Evolutionary conservation across 2,329 filamentous ascomycete genomes (phyloP).

Genomic region (Trichoderma sp.): DNA sequence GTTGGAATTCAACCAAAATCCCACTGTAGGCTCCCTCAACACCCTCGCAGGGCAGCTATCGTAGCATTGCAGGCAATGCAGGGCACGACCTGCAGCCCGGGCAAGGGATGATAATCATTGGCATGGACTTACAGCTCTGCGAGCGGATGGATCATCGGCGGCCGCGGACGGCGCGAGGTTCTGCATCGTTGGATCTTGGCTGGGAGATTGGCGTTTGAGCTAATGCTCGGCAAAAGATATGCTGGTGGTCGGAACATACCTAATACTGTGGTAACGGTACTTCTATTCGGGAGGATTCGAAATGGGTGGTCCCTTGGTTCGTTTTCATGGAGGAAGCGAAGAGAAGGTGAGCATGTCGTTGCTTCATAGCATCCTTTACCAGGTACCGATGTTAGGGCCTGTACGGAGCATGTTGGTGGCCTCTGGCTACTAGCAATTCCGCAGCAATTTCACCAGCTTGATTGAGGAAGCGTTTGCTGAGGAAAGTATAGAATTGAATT

Average conservation of each 20-base stretch:
- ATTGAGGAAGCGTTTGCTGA: neutral
- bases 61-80: neutral
- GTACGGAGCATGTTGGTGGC: neutral
- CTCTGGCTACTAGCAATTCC: neutral
- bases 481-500: neutral
- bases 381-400: neutral
- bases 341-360: neutral
- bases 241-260: neutral
- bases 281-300: neutral
- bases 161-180: slow-evolving; percentile 34
- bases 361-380: neutral
- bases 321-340: neutral
- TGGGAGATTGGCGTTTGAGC: neutral
- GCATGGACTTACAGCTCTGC: slow-evolving; percentile 42
- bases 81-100: neutral
- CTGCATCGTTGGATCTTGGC: slow-evolving; percentile 17
- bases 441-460: neutral
- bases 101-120: neutral
- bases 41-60: neutral
- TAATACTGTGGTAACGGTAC: neutral
- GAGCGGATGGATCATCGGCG: slow-evolving; percentile 39
- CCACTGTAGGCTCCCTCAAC: neutral
- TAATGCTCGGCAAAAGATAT: neutral
- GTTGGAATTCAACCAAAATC: neutral
- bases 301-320: neutral